Conservation (phyloP, 495 filamentous ascomycete genomes). For the Neurospora sp. region DNA sequence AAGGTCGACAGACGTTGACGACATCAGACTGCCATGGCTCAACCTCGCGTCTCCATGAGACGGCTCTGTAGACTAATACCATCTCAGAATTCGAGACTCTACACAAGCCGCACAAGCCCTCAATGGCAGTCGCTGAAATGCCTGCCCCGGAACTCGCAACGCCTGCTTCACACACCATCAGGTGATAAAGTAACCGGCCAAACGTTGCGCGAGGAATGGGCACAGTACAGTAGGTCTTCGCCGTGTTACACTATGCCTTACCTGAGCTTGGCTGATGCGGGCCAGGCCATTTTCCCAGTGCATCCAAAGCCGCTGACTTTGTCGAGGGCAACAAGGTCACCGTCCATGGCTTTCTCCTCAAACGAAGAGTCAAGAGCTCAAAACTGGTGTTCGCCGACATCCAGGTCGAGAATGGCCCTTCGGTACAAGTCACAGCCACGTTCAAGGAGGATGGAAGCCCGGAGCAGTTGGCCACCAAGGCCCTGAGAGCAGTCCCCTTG, state of each 20-base stretch:
- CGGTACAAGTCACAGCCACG: conserved; percentile 28
- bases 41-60: conserved; percentile 12
- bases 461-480: conserved; percentile 14
- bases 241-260: neutral
- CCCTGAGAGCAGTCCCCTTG: conserved; percentile 23
- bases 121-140: neutral
- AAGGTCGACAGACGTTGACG: neutral
- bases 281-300: conserved; percentile 43
- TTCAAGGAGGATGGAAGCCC: conserved; percentile 13
- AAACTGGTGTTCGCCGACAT: conserved; percentile 61
- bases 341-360: conserved; percentile 64
- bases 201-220: conserved; percentile 18
- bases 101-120: neutral
- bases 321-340: conserved; percentile 40
- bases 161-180: conserved; percentile 4
- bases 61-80: conserved; percentile 9
- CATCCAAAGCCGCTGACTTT: conserved; percentile 30
- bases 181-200: neutral
- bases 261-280: conserved; percentile 1
- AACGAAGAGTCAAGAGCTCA: conserved; percentile 51
- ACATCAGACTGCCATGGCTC: conserved; percentile 11
- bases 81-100: neutral
- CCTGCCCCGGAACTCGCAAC: conserved; percentile 2
- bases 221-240: conserved; percentile 17
- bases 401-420: conserved; percentile 20